A percentile compares a stretch with the other conserved stretches of the same genome.
phyloP scores from a whole-genome alignment of 2,329 filamentous ascomycete species.

The Zalaria obscura region DNA sequence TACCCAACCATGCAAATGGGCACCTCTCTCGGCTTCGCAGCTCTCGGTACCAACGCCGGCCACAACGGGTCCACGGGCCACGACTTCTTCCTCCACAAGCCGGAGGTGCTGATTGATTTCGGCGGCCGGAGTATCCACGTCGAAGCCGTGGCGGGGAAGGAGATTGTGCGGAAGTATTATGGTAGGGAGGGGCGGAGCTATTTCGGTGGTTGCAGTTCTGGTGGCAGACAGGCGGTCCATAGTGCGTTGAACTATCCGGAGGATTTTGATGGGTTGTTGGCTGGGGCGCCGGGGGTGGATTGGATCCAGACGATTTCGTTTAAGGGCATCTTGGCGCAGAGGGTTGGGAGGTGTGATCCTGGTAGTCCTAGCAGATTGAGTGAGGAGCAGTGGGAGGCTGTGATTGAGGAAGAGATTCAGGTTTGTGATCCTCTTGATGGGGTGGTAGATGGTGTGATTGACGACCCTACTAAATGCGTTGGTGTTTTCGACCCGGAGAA shows the following conservation, averaged over 20 bases:
- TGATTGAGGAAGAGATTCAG: constrained; percentile 28
- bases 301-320: neutral
- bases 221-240: constrained; percentile 38
- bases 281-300: constrained; percentile 21
- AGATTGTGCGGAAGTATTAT: constrained; percentile 22
- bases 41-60: constrained; percentile 18
- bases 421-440: constrained; percentile 38
- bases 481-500: no score
- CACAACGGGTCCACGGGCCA: constrained; percentile 11
- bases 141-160: constrained; percentile 17
- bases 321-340: constrained; percentile 5
- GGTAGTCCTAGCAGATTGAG: neutral
- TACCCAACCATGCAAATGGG: constrained; percentile 17
- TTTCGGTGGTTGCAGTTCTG: constrained; percentile 23
- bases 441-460: constrained; percentile 32
- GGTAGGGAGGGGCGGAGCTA: constrained; percentile 15
- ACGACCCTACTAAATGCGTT: constrained; percentile 19
- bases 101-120: constrained; percentile 17
- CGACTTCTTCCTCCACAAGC: constrained; percentile 13
- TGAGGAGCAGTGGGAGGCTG: constrained; percentile 23
- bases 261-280: constrained; percentile 39
- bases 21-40: constrained; percentile 16
- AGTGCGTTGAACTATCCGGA: constrained; percentile 33
- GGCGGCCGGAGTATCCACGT: constrained; percentile 17
- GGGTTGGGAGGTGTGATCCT: constrained; percentile 13